A percentile compares a stretch with the other conserved stretches of the same genome.
These are phyloP conservation scores for Whalleya microplaca DNA, from an alignment of 2,329 filamentous ascomycete genomes.

Conservation along the genomic window DNA sequence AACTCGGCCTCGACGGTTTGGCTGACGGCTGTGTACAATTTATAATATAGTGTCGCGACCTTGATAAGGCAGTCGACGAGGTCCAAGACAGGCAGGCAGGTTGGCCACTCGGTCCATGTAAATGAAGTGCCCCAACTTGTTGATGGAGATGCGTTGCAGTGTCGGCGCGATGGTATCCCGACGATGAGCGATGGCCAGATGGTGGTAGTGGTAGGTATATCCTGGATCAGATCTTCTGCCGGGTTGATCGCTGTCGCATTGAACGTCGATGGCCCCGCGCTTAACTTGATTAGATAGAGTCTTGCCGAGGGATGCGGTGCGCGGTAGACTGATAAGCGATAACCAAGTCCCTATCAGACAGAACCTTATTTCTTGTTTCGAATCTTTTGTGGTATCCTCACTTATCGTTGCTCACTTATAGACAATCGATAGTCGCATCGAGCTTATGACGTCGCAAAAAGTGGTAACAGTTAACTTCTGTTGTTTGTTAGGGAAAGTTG, in stretches of 20 bases:
- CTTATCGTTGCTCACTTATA: background rate
- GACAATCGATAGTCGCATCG: background rate
- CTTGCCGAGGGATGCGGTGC: background rate
- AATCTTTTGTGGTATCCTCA: background rate
- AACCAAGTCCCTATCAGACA: background rate
- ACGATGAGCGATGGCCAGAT: background rate
- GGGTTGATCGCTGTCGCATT: conserved; percentile 16
- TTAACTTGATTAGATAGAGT: background rate
- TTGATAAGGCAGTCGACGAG: conserved; percentile 19
- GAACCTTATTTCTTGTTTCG: background rate
- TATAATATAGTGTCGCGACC: conserved; percentile 2
- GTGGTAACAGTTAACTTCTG: background rate
- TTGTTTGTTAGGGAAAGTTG: background rate
- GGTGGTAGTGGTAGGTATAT: background rate
- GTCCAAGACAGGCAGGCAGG: conserved; percentile 23
- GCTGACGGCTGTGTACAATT: conserved; percentile 4
- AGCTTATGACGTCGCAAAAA: background rate
- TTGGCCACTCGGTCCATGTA: conserved; percentile 28
- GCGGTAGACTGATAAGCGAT: background rate
- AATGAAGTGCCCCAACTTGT: conserved; percentile 3
- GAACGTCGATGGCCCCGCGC: background rate
- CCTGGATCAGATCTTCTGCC: conserved; percentile 25
- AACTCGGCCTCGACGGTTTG: conserved; percentile 4
- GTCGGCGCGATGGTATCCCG: background rate
- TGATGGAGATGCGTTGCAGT: conserved; percentile 10